Percentiles rank a stretch among this genome's conserved stretches.
These are phyloP conservation scores for Eucalyptus polyanthemos DNA, from an alignment of 345 rosid genomes.

Conservation along the genomic window DNA sequence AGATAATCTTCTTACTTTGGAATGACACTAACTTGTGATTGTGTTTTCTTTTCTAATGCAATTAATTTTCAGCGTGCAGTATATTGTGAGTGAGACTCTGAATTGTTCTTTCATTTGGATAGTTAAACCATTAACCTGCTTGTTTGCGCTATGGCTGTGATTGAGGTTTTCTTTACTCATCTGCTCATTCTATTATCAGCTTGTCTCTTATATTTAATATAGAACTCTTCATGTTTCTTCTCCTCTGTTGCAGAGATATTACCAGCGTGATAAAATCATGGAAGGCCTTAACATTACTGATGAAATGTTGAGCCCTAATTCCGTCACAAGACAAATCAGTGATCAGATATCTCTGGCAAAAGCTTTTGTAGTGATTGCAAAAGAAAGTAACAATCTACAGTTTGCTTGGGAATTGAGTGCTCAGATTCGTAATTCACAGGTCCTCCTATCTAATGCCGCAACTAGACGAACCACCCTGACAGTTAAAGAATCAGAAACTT, in stretches of 20 bases:
- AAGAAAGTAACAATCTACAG: conserved; percentile 88
- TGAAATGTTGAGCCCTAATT: conserved; percentile 67
- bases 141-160: neutral
- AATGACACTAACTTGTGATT: neutral
- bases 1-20: neutral
- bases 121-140: neutral
- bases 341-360: conserved; percentile 92
- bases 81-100: neutral
- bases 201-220: neutral
- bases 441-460: conserved; percentile 69
- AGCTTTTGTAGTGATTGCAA: conserved; percentile 83
- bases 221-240: neutral
- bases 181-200: neutral
- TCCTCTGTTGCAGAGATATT: conserved; percentile 27
- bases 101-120: neutral
- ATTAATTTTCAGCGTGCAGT: neutral
- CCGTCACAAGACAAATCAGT: conserved; percentile 72
- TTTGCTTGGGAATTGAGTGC: conserved; percentile 97
- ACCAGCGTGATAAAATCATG: conserved; percentile 32
- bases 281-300: conserved; percentile 73
- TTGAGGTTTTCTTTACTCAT: neutral
- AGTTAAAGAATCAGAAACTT: conserved; percentile 56
- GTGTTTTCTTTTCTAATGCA: neutral
- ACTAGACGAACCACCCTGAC: conserved; percentile 63
- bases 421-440: conserved; percentile 81